Percentiles rank a stretch among this genome's conserved stretches.
Evolutionary conservation across 2,329 filamentous ascomycete species (phyloP).

Genomic region (Exophiala calicioides): DNA sequence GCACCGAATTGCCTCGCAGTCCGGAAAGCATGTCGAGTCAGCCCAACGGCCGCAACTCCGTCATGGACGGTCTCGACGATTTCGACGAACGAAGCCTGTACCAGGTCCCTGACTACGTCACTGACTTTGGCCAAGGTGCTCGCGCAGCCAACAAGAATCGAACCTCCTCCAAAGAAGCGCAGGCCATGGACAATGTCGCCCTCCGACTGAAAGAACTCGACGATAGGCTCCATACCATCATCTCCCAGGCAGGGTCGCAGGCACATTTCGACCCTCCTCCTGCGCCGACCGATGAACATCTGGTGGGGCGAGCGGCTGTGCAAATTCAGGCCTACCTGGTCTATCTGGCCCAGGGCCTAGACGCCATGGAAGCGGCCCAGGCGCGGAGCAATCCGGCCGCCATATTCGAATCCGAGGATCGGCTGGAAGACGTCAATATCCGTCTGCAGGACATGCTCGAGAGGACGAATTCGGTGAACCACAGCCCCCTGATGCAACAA

Average conservation of each 20-base stretch:
- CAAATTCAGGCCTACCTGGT: conserved; percentile 58
- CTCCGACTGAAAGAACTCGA: conserved; percentile 69
- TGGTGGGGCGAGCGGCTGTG: conserved; percentile 24
- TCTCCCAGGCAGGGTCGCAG: conserved; percentile 51
- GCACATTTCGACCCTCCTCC: conserved; percentile 42
- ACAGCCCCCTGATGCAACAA: conserved; percentile 55
- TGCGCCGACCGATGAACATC: conserved; percentile 34
- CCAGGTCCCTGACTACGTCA: conserved; percentile 65
- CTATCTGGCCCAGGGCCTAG: conserved; percentile 69
- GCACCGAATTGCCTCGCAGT: conserved; percentile 62
- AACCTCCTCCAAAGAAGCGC: conserved; percentile 24
- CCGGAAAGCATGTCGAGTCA: conserved; percentile 65
- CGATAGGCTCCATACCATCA: conserved; percentile 64
- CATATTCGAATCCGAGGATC: conserved; percentile 51
- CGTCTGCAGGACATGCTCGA: conserved; percentile 63
- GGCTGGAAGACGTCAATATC: conserved; percentile 64
- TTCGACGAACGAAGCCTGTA: conserved; percentile 81
- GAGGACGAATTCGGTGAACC: conserved; percentile 45
- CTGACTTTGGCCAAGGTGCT: conserved; percentile 45
- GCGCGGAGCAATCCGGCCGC: conserved; percentile 41
- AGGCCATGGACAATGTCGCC: conserved; percentile 59
- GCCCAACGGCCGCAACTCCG: conserved; percentile 51
- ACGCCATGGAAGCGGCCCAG: conserved; percentile 61
- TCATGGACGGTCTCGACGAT: conserved; percentile 58
- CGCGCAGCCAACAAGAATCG: conserved; percentile 32